Percentiles rank a stretch among this genome's conserved stretches.
These are phyloP conservation scores for Fusarium virguliforme DNA, from an alignment of 2,329 filamentous ascomycete genomes.

Conservation along the genomic window DNA sequence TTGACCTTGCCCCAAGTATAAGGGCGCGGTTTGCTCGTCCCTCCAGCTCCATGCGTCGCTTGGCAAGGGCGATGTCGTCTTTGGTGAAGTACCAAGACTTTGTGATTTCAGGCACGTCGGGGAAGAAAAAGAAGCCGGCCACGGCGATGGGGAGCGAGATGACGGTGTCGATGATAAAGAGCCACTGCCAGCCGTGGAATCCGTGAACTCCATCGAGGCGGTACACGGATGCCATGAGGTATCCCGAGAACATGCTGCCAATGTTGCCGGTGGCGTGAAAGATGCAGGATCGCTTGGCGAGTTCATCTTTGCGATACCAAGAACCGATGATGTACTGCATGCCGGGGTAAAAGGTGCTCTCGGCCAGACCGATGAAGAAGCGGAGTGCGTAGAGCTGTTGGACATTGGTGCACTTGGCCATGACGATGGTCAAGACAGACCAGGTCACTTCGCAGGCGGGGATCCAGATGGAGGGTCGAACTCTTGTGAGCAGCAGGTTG, in stretches of 20 bases:
- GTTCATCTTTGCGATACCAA: slow-evolving; percentile 62
- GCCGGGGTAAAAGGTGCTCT: slow-evolving; percentile 59
- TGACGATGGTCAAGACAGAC: slow-evolving; percentile 54
- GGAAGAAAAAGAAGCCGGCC: slow-evolving; percentile 54
- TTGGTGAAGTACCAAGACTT: slow-evolving; percentile 51
- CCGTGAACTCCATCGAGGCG: slow-evolving; percentile 59
- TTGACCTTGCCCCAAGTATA: slow-evolving; percentile 67
- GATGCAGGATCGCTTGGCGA: slow-evolving; percentile 61
- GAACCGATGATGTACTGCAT: slow-evolving; percentile 60
- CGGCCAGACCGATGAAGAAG: slow-evolving; percentile 61
- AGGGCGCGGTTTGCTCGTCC: slow-evolving; percentile 60
- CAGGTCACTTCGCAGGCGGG: slow-evolving; percentile 57
- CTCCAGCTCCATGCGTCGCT: slow-evolving; percentile 58
- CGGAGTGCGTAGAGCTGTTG: slow-evolving; percentile 59
- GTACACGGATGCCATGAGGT: slow-evolving; percentile 61
- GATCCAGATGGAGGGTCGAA: slow-evolving; percentile 61
- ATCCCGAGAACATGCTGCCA: slow-evolving; percentile 52
- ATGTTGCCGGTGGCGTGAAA: slow-evolving; percentile 56
- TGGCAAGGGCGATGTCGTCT: slow-evolving; percentile 50
- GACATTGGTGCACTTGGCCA: slow-evolving; percentile 58
- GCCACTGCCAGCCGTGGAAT: slow-evolving; percentile 64
- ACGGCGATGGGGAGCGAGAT: slow-evolving; percentile 56
- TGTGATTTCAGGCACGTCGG: slow-evolving; percentile 53
- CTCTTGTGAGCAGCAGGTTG: slow-evolving; percentile 56
- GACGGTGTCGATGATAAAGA: slow-evolving; percentile 57